Conservation (phyloP, 2,329 filamentous ascomycete species). For the Nectriaceae sp. region DNA sequence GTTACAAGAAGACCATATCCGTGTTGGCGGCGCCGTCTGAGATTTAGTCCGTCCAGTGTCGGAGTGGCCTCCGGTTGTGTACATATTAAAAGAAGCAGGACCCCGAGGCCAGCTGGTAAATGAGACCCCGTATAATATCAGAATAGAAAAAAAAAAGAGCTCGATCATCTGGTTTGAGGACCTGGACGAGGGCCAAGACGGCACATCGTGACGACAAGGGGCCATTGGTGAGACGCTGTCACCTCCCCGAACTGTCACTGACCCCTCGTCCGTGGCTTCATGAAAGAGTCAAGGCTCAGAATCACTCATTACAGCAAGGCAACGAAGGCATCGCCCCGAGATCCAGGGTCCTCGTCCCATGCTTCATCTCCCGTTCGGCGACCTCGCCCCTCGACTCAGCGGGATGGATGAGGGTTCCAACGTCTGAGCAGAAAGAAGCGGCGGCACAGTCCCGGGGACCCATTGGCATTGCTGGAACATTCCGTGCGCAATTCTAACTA, state of each 20-base stretch:
- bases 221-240: not conserved
- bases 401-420: not conserved
- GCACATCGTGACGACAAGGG: not conserved
- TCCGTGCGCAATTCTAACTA: too few relatives aligned
- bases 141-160: too few relatives aligned
- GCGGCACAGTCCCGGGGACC: not conserved
- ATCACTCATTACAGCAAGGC: too few relatives aligned
- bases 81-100: not conserved
- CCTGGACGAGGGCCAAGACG: not conserved
- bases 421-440: too few relatives aligned
- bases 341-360: not conserved
- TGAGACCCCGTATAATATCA: not conserved
- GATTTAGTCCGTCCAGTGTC: not conserved
- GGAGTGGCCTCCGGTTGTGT: not conserved
- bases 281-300: too few relatives aligned
- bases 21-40: too few relatives aligned
- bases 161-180: too few relatives aligned
- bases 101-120: not conserved
- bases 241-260: too few relatives aligned
- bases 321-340: not conserved
- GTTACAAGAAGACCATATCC: too few relatives aligned
- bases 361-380: not conserved
- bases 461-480: not conserved
- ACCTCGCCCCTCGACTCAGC: not conserved
- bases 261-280: too few relatives aligned